Evolutionary conservation across 495 filamentous ascomycete species (phyloP).

Genomic region (Trichocladium uniseriatum): DNA sequence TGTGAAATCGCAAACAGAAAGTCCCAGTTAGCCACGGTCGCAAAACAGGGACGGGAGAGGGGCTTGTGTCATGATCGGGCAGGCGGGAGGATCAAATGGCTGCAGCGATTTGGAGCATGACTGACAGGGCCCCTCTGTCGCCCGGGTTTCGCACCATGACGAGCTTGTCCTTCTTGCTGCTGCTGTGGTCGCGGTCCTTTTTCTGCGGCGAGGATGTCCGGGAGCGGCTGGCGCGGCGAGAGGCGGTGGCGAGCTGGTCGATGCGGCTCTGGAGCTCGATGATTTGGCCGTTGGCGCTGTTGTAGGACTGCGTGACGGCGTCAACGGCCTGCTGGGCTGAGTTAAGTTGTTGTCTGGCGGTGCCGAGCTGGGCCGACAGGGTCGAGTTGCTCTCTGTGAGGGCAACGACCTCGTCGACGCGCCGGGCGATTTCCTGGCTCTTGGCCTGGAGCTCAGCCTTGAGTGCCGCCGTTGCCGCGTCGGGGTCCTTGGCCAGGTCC

Average conservation of each 20-base stretch:
- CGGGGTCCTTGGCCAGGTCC: constrained; percentile 20
- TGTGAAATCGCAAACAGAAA: not conserved
- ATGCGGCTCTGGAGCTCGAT: constrained; percentile 18
- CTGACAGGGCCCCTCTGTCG: constrained; percentile 27
- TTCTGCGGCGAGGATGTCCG: constrained; percentile 24
- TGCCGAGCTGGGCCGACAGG: constrained; percentile 20
- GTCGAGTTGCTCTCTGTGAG: constrained; percentile 21
- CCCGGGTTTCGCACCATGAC: constrained; percentile 27
- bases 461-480: constrained; percentile 17
- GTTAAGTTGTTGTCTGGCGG: constrained; percentile 19
- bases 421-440: constrained; percentile 18
- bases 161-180: constrained; percentile 24
- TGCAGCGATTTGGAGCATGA: constrained; percentile 27
- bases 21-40: not conserved
- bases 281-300: constrained; percentile 15
- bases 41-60: not conserved
- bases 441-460: constrained; percentile 24
- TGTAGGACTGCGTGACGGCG: constrained; percentile 17
- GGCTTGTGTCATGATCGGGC: not conserved
- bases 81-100: constrained; percentile 12
- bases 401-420: constrained; percentile 19
- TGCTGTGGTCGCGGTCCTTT: constrained; percentile 20
- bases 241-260: constrained; percentile 14
- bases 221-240: constrained; percentile 19
- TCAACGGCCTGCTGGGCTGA: constrained; percentile 13